Base-by-base conservation (phyloP, 208 protist genomes). In the Trypanosoma conorhini region DNA sequence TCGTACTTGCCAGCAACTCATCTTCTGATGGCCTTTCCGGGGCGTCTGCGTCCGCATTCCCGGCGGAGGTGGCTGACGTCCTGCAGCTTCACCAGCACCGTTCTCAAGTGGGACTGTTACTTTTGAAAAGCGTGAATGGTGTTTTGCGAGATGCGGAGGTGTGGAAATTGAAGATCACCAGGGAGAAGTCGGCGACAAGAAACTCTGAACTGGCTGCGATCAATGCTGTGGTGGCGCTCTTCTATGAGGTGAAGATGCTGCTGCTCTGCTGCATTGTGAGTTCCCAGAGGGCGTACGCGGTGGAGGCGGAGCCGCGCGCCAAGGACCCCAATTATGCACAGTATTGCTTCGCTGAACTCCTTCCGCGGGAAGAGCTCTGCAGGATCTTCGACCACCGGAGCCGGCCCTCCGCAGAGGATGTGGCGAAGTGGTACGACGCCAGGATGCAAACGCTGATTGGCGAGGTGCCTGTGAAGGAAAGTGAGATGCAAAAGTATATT, bases 101-200 rank as follows among this genome's bases (percentile, higher is more conserved):
- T 22, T 30, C 65, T 1, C 17, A 62, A 7, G 67, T 89, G 0
- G 79, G 73, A 0, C 19, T 82, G 62, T 74, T 85, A 22, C 61
- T 86, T 35, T 67, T 92, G 2, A 86, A 79, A 17, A 67, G 61
- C n/a, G 44, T 92, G 0, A 92, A 92, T 71, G 83, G 88, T 31
- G 64, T 80, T 9, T 46, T 92, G 42, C 81, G 77, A 52, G 81
- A 87, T 61, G 79, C 86, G 15, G 81, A 92, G 60, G 68, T 82
- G 55, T 79, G 80, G n/a, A 77, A 81, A 38, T 62, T 87, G 28
- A 74, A 84, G 55, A 56, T 52, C 24, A 57, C 38, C 4, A 67
- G 44, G 5, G 35, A 63, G 17, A 50, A 21, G 38, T 60, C 42
- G 30, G 40, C 51, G 10, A 57, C 33, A 30, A 28, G n/a, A 19